phyloP scores from a whole-genome alignment of 306 rosid genomes.

The Adenanthera pavonina region DNA sequence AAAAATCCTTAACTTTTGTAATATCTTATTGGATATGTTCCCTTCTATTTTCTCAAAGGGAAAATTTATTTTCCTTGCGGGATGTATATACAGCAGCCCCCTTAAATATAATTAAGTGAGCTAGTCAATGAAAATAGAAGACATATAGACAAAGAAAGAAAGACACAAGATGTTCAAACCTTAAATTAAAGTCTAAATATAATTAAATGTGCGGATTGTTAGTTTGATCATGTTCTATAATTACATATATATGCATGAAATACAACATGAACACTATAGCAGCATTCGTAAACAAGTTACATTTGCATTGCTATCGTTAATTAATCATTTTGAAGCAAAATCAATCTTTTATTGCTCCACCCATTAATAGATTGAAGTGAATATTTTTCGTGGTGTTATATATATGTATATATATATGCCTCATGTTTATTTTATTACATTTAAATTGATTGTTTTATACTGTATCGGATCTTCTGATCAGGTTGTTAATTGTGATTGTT shows the following conservation, averaged over 20 bases:
- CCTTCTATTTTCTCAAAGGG: neutral
- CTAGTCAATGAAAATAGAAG: neutral
- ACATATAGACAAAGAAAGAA: conserved; percentile 5
- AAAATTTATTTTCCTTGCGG: neutral
- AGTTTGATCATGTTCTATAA: neutral
- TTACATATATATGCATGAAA: too few relatives aligned
- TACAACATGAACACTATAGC: too few relatives aligned
- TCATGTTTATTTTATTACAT: neutral
- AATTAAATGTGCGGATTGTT: neutral
- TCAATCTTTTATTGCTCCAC: neutral
- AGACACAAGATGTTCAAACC: neutral
- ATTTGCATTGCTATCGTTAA: neutral
- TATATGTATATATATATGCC: too few relatives aligned
- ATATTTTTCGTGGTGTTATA: too few relatives aligned
- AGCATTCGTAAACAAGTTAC: too few relatives aligned
- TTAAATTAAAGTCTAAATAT: neutral
- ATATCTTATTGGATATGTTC: neutral
- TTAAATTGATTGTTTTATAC: neutral
- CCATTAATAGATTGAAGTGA: neutral
- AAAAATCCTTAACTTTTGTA: neutral
- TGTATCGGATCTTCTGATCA: neutral
- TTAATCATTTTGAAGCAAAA: neutral
- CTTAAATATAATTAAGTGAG: neutral
- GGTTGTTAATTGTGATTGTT: neutral
- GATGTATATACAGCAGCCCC: neutral